Conservation (phyloP, 2,329 filamentous ascomycete species). For the Diaporthe citri region DNA sequence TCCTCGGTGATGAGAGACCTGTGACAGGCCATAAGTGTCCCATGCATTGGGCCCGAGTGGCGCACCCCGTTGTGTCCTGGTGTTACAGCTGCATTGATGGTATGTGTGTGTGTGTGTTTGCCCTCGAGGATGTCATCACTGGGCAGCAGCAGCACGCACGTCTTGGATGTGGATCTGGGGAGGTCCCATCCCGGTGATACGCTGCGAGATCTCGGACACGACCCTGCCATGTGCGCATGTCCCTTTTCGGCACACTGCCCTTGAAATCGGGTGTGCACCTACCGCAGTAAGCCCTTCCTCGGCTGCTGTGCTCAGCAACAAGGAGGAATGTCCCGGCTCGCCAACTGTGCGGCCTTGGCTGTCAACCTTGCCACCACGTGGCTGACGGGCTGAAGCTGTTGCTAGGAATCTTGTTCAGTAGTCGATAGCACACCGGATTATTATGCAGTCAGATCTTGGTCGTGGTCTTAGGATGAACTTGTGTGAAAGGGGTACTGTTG, state of each 20-base stretch:
- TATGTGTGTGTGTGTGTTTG: background rate
- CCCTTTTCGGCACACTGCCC: background rate
- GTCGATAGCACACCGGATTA: background rate
- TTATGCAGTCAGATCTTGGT: background rate
- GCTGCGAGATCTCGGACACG: conserved; percentile 2
- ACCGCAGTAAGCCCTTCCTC: background rate
- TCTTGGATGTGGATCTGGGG: background rate
- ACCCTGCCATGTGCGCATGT: background rate
- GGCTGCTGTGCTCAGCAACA: background rate
- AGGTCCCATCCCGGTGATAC: background rate
- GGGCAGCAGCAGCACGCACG: background rate
- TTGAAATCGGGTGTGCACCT: background rate
- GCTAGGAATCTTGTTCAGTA: conserved; percentile 1
- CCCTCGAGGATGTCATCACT: too few relatives aligned
- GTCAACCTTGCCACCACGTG: conserved; percentile 17
- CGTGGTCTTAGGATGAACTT: background rate
- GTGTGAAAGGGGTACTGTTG: background rate
- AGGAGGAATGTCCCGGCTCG: background rate
- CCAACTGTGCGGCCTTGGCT: background rate
- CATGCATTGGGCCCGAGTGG: background rate
- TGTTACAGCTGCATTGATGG: background rate
- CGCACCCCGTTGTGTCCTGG: background rate
- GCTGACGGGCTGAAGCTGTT: conserved; percentile 8
- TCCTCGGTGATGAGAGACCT: background rate
- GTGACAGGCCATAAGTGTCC: background rate